Conservation (phyloP, 768 basidiomycete genomes). For the Mycena rosella region DNA sequence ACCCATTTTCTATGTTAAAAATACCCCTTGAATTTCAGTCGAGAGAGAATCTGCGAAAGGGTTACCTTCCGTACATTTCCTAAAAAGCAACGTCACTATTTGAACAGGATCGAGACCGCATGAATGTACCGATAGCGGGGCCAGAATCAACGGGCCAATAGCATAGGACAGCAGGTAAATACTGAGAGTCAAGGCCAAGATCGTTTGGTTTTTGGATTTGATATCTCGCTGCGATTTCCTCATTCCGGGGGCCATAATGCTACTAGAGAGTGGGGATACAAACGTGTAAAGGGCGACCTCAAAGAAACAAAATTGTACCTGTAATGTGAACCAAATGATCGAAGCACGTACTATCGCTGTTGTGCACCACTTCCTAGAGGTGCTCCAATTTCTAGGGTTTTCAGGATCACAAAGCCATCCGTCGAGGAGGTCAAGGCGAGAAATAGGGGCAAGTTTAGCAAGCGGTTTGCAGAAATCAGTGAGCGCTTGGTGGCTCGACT, state of each 20-base stretch:
- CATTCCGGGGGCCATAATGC: constrained; percentile 33
- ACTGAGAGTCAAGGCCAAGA: constrained; percentile 61
- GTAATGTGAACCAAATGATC: neutral
- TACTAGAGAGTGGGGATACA: constrained; percentile 27
- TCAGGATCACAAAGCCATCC: constrained; percentile 27
- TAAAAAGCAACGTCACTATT: neutral
- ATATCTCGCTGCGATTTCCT: constrained; percentile 24
- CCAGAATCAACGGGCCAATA: constrained; percentile 74
- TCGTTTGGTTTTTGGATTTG: constrained; percentile 24
- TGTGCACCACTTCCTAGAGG: constrained; percentile 22
- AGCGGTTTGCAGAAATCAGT: constrained; percentile 13
- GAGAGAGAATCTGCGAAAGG: neutral
- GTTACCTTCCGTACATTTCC: constrained; percentile 37
- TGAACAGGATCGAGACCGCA: neutral
- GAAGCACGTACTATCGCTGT: constrained; percentile 23
- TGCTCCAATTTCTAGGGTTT: constrained; percentile 32
- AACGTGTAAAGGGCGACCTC: constrained; percentile 26
- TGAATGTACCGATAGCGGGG: constrained; percentile 72
- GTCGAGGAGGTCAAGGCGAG: constrained; percentile 4
- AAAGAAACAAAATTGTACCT: neutral
- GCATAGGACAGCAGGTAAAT: constrained; percentile 80
- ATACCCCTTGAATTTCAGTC: neutral
- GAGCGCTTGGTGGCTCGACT: neutral
- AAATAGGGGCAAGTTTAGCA: neutral
- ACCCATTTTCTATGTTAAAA: constrained; percentile 24